Percentiles rank a stretch among this genome's conserved stretches.
These are phyloP conservation scores for Tetraselmis striata DNA, from an alignment of 139 green algal species.

Conservation along the genomic window DNA sequence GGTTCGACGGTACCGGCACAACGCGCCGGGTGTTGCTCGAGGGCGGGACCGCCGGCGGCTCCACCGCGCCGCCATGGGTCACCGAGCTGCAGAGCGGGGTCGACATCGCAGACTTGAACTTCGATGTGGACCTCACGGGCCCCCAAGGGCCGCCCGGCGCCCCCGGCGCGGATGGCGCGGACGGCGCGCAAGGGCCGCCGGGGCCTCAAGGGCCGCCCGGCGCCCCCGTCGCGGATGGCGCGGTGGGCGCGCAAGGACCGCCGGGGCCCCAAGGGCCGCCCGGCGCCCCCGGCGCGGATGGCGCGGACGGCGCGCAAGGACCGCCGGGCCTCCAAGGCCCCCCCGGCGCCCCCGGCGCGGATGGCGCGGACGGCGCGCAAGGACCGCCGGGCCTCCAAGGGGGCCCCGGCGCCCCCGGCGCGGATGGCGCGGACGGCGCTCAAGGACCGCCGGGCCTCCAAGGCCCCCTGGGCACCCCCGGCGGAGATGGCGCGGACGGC, in stretches of 20 bases:
- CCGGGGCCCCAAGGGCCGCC: not conserved
- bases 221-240: too few species aligned
- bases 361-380: not conserved
- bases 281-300: too few species aligned
- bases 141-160: not conserved
- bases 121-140: not conserved
- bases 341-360: too few species aligned
- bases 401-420: too few species aligned
- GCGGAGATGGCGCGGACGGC: not conserved
- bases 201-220: not conserved
- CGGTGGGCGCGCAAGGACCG: not conserved
- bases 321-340: not conserved
- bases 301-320: not conserved
- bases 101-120: not conserved
- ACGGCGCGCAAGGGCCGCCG: not conserved
- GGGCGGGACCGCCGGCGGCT: not conserved
- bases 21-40: not conserved
- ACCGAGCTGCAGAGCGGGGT: not conserved
- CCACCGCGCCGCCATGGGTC: not conserved
- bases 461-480: too few species aligned
- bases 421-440: not conserved
- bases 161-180: too few species aligned
- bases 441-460: too few species aligned
- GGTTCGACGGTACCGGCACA: not conserved
- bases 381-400: too few species aligned